Conservation (phyloP, 1,284 basidiomycete genomes). For the Heliocybe sulcata region DNA sequence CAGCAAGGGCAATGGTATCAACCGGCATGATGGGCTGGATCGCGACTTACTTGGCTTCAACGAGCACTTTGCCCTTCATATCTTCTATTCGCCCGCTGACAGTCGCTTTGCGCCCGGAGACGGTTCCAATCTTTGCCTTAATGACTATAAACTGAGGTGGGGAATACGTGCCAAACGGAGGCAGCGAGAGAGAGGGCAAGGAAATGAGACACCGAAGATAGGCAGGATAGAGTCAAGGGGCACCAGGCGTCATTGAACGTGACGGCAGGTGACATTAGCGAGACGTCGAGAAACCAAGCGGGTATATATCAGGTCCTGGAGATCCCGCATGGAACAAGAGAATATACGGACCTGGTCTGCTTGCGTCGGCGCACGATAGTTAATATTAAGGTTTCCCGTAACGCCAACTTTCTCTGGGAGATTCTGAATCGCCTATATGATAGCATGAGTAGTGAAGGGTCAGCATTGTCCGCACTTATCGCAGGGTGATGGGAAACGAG, state of each 20-base stretch:
- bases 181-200: too few species aligned
- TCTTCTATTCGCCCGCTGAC: slow-evolving; percentile 75
- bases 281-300: too few species aligned
- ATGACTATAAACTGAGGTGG: slow-evolving; percentile 59
- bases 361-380: slow-evolving; percentile 75
- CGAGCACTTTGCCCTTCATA: slow-evolving; percentile 70
- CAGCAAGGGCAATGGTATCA: too few species aligned
- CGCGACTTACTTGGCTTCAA: slow-evolving; percentile 73
- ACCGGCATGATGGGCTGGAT: too few species aligned
- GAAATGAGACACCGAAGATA: too few species aligned
- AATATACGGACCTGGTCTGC: slow-evolving; percentile 70
- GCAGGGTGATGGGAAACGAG: too few species aligned
- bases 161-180: too few species aligned
- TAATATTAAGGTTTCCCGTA: slow-evolving; percentile 74
- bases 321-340: background rate
- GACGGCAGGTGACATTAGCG: too few species aligned
- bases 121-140: slow-evolving; percentile 54
- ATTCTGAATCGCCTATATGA: slow-evolving; percentile 66
- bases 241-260: too few species aligned
- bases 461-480: too few species aligned
- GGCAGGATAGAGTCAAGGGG: too few species aligned
- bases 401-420: slow-evolving; percentile 90
- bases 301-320: too few species aligned
- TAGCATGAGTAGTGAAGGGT: background rate
- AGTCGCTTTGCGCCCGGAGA: slow-evolving; percentile 69